Evolutionary conservation across 2,329 filamentous ascomycete genomes (phyloP).

Genomic region (Aspergillus tamarii): DNA sequence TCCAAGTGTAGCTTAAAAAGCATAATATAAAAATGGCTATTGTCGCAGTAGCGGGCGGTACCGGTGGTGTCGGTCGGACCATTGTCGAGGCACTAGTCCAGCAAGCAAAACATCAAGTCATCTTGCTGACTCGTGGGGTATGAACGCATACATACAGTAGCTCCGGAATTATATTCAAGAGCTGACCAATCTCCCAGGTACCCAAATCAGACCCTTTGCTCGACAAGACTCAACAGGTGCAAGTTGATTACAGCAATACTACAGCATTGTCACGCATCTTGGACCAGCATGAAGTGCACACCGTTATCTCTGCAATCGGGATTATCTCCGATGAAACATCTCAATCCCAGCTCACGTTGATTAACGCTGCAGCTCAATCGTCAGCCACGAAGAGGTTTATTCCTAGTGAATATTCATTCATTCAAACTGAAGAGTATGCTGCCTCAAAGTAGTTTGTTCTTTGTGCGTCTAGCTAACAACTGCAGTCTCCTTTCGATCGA

Average conservation of each 20-base stretch:
- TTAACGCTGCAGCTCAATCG: conserved; percentile 48
- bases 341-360: conserved; percentile 47
- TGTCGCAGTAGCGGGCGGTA: conserved; percentile 53
- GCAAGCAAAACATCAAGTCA: conserved; percentile 40
- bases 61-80: conserved; percentile 50
- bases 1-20: not conserved
- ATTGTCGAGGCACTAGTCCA: conserved; percentile 49
- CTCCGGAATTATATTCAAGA: not conserved
- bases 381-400: conserved; percentile 45
- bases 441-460: not conserved
- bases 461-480: conserved; percentile 4
- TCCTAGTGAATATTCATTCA: conserved; percentile 47
- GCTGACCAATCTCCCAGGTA: not conserved
- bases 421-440: conserved; percentile 36
- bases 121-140: conserved; percentile 49
- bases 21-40: conserved; percentile 36
- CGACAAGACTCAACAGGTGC: conserved; percentile 22
- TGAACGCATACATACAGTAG: not conserved
- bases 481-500: conserved; percentile 31
- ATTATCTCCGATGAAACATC: conserved; percentile 33
- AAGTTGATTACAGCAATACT: conserved; percentile 40
- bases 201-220: conserved; percentile 10
- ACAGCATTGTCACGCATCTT: conserved; percentile 30
- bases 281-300: conserved; percentile 47
- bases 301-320: conserved; percentile 49